Percentiles rank a stretch among this genome's conserved stretches.
phyloP scores from a whole-genome alignment of 805 yeast species.

The Yueomyces sinensis region DNA sequence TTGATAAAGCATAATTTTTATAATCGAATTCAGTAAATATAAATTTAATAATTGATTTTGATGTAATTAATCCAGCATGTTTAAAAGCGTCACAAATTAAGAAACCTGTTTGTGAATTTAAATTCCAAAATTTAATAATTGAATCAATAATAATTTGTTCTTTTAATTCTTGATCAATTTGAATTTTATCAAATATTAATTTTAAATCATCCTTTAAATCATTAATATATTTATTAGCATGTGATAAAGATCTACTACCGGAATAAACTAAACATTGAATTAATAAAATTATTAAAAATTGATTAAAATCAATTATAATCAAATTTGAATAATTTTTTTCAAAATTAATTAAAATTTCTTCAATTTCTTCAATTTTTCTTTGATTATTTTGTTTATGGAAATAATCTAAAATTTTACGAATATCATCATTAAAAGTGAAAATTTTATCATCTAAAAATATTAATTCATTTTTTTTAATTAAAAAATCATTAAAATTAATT shows the following conservation, averaged over 20 bases:
- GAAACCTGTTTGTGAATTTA: constrained; percentile 51
- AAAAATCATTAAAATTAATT: constrained; percentile 14
- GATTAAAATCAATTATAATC: constrained; percentile 26
- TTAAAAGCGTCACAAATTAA: constrained; percentile 42
- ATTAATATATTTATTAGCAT: constrained; percentile 44
- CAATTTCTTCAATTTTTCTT: constrained; percentile 21
- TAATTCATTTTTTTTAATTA: constrained; percentile 25
- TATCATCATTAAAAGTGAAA: constrained; percentile 23
- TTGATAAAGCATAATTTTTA: constrained; percentile 27
- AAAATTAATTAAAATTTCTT: constrained; percentile 19
- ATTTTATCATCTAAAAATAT: constrained; percentile 27
- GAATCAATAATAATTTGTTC: constrained; percentile 38
- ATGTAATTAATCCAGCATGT: constrained; percentile 30
- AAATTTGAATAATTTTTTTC: constrained; percentile 11
- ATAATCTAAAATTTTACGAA: constrained; percentile 27
- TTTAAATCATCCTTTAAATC: constrained; percentile 27
- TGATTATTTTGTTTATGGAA: constrained; percentile 23
- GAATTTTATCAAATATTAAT: constrained; percentile 19
- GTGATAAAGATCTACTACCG: constrained; percentile 81
- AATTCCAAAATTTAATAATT: constrained; percentile 51
- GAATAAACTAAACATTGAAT: constrained; percentile 65
- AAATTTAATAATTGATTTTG: constrained; percentile 30
- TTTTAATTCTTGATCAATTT: constrained; percentile 19
- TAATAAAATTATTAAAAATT: constrained; percentile 44
- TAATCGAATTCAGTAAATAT: constrained; percentile 28